Evolutionary conservation across 2,329 filamentous ascomycete species (phyloP).

Genomic region (Colletotrichum sp.): DNA sequence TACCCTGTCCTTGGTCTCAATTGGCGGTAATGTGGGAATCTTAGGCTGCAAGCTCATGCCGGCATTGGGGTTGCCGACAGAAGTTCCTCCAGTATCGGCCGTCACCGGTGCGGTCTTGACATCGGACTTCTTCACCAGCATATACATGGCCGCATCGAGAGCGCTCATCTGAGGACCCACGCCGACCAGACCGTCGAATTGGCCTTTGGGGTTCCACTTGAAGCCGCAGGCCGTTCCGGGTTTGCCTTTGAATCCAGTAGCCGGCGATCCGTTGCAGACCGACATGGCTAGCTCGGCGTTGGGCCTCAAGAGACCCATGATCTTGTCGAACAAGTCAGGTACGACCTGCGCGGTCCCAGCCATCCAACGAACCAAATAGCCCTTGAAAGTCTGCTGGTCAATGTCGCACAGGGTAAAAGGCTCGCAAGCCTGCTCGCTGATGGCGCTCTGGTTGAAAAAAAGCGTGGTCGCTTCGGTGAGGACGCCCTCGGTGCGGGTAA

Average conservation of each 20-base stretch:
- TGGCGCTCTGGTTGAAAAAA: slow-evolving; percentile 63
- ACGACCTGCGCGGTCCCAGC: slow-evolving; percentile 60
- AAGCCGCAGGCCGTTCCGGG: slow-evolving; percentile 71
- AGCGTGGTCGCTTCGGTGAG: slow-evolving; percentile 52
- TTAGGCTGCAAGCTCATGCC: slow-evolving; percentile 36
- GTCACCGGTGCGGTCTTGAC: slow-evolving; percentile 50
- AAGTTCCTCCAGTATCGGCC: slow-evolving; percentile 63
- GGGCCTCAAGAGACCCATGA: slow-evolving; percentile 56
- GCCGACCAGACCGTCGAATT: slow-evolving; percentile 65
- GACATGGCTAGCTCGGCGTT: slow-evolving; percentile 57
- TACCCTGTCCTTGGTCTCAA: slow-evolving; percentile 56
- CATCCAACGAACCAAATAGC: slow-evolving; percentile 73
- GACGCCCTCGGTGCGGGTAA: slow-evolving; percentile 63
- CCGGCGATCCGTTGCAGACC: slow-evolving; percentile 53
- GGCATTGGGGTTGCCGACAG: slow-evolving; percentile 53
- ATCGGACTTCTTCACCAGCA: slow-evolving; percentile 48
- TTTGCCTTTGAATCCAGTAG: slow-evolving; percentile 52
- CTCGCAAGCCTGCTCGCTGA: slow-evolving; percentile 74
- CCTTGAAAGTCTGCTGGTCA: slow-evolving; percentile 79
- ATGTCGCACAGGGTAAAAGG: slow-evolving; percentile 63
- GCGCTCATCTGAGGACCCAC: slow-evolving; percentile 76
- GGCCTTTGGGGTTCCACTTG: slow-evolving; percentile 58
- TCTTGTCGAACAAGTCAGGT: slow-evolving; percentile 53
- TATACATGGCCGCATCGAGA: slow-evolving; percentile 67
- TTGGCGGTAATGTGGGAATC: slow-evolving; percentile 36